Base-by-base conservation (phyloP, 768 basidiomycete genomes). In the Phylloporus arenicola region DNA sequence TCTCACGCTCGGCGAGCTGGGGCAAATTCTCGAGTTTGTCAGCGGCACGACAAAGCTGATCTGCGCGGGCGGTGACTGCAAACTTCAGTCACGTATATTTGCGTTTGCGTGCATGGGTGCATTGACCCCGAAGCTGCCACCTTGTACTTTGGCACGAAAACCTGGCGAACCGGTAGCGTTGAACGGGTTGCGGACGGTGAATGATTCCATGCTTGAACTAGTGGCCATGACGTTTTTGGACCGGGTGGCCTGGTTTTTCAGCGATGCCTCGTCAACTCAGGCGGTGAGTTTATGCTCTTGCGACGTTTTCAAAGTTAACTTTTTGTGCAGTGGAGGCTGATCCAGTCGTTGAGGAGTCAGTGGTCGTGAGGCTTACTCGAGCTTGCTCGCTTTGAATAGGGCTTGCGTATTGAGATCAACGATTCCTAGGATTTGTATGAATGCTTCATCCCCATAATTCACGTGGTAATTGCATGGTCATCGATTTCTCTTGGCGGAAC, bases 21-120 rank as follows among this genome's bases (percentile, higher is more conserved):
- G 35, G 1, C 34, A 43, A 6, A 24, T 61, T 2, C 45, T 60
- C n/a, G 41, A 25, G 0, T 50, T 61, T 17, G 29, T 55, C 13
- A 53, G 59, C 11, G 45, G 41, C 1, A 47, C 45, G 30, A 53
- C 50, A 1, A 41, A 40, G 31, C 0, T 48, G 27, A 30, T 55
- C 4, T 50, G 56, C 22, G 48, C 47, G 2, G 56, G 50, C 0
- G 56, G 56, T 1, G 52, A 47, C 9, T 61, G 52, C 16, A 42
- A 37, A n/a, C 61, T 38, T 10, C 50, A 61, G 40, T 55, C 59
- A 7, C 50, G 46, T 8, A 45, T 56, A 9, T 60, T 60, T 17
- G 44, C 44, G 6, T 60, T 58, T 8, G 39, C 41, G 2, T 57
- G 43, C 3, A 19, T 60, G 50, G 37, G 24, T 9, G 56, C 59